These are phyloP conservation scores for Pinus albicaulis DNA, from an alignment of 75 land plant species.

Conservation along the genomic window DNA sequence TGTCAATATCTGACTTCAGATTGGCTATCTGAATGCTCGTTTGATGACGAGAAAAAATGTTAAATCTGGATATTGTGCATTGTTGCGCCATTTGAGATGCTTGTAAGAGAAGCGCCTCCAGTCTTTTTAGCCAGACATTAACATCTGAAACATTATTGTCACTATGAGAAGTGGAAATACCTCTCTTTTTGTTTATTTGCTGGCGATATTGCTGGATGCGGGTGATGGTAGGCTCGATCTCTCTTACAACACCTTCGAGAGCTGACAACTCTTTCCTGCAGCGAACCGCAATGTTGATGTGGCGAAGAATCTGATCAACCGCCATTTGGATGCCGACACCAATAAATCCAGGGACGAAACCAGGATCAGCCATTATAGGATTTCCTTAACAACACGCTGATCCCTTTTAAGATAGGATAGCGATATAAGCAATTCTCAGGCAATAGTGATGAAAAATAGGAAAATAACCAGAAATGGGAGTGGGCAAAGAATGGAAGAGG, in stretches of 20 bases:
- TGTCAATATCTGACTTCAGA: neutral
- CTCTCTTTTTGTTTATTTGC: neutral
- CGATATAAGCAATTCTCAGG: too few relatives aligned
- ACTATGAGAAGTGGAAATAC: neutral
- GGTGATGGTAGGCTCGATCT: neutral
- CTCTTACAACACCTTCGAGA: neutral
- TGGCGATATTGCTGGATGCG: neutral
- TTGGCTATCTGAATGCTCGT: neutral
- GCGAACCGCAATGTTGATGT: neutral
- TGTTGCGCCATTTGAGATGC: neutral
- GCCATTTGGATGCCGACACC: neutral
- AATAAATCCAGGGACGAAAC: neutral
- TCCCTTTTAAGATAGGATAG: too few relatives aligned
- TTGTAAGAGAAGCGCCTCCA: neutral
- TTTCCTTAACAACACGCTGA: too few relatives aligned
- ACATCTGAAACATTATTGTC: neutral
- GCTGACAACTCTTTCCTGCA: neutral
- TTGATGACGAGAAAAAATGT: neutral
- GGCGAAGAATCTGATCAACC: neutral
- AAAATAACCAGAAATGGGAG: too few relatives aligned
- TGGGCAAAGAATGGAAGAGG: too few relatives aligned
- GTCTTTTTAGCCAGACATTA: neutral
- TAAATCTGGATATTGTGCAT: neutral
- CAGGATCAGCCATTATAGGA: neutral
- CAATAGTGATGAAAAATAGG: too few relatives aligned